Evolutionary conservation across 306 rosid species (phyloP).

Genomic region (Fragaria iinumae): DNA sequence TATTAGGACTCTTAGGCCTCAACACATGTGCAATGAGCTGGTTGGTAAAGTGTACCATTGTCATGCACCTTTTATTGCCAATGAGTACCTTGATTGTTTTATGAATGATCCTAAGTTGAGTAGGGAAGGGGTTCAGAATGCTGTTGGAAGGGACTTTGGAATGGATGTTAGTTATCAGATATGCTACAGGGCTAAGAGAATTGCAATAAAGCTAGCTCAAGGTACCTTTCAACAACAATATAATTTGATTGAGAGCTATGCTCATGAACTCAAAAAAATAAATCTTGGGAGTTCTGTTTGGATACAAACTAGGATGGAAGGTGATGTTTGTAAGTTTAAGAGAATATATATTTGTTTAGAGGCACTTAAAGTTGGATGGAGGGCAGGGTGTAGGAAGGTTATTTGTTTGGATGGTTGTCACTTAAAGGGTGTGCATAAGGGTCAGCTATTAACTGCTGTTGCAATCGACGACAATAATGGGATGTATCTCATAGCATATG

Average conservation of each 20-base stretch:
- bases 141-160: not conserved
- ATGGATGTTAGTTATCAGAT: not conserved
- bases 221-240: not conserved
- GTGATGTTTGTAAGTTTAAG: not conserved
- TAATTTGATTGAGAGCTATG: not conserved
- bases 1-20: too few species aligned
- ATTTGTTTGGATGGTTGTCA: constrained; percentile 1
- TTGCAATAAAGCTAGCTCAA: not conserved
- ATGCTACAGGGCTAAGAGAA: not conserved
- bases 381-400: not conserved
- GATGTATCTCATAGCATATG: too few species aligned
- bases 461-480: too few species aligned
- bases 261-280: not conserved
- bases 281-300: not conserved
- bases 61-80: too few species aligned
- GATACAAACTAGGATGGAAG: not conserved
- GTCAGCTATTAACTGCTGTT: too few species aligned
- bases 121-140: not conserved
- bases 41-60: not conserved
- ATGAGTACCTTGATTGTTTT: not conserved
- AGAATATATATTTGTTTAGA: not conserved
- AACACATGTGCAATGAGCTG: not conserved
- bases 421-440: not conserved
- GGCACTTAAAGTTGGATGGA: not conserved
- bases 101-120: too few species aligned